Percentiles rank a stretch among this genome's conserved stretches.
phyloP scores from a whole-genome alignment of 805 yeast species.

The Priceomyces castillae region DNA sequence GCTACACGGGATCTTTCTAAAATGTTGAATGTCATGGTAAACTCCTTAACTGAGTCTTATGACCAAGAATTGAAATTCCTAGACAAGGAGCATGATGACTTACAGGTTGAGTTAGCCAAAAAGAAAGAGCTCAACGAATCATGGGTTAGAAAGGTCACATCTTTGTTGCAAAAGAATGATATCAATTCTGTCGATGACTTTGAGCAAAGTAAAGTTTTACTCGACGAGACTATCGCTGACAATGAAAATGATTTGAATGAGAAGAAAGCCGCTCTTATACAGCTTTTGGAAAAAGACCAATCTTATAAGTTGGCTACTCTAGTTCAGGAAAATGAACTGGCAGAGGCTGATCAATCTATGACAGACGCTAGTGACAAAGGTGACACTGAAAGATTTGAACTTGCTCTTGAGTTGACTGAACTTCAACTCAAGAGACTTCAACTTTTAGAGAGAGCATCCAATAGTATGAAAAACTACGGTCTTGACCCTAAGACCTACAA shows the following conservation, averaged over 20 bases:
- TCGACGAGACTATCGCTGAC: conserved; percentile 15
- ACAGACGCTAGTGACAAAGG: conserved; percentile 10
- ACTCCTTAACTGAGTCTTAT: conserved; percentile 53
- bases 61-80: conserved; percentile 48
- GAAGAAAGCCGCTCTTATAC: conserved; percentile 23
- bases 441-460: conserved; percentile 48
- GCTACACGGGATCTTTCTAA: conserved; percentile 32
- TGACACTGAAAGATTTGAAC: conserved; percentile 13
- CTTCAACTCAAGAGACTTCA: conserved; percentile 51
- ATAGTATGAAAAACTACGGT: conserved; percentile 40
- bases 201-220: conserved; percentile 25
- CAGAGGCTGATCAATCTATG: conserved; percentile 10
- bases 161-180: conserved; percentile 28
- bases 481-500: conserved; percentile 61
- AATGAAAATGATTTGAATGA: conserved; percentile 13
- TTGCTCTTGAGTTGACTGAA: conserved; percentile 38
- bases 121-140: conserved; percentile 47
- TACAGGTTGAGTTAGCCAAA: conserved; percentile 43
- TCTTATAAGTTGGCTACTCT: conserved; percentile 44
- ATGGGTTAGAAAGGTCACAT: conserved; percentile 25
- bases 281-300: conserved; percentile 38
- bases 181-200: conserved; percentile 22
- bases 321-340: conserved; percentile 40
- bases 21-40: conserved; percentile 41
- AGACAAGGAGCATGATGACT: conserved; percentile 18